Percentiles rank a stretch among this genome's conserved stretches.
Evolutionary conservation across 164 flowering plant genomes (phyloP).

Genomic region (Magnolia sinica): DNA sequence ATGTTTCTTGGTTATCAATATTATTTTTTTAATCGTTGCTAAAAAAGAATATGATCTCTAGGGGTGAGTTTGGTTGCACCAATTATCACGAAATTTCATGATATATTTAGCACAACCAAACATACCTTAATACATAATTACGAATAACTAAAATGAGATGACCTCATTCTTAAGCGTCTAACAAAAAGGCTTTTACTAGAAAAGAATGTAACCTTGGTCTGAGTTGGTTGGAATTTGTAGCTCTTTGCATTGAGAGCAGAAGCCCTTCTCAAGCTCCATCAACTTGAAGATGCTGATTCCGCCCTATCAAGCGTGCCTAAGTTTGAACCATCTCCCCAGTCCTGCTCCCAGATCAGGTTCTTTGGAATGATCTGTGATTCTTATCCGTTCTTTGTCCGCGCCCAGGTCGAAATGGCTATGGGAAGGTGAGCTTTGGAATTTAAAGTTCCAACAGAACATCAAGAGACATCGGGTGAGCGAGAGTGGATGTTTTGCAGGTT

Average conservation of each 20-base stretch:
- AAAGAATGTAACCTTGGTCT: conserved; percentile 1
- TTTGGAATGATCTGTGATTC: conserved; percentile 67
- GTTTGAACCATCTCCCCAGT: conserved; percentile 30
- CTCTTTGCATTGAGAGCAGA: conserved; percentile 76
- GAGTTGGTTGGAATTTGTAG: conserved; percentile 41
- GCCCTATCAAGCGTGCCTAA: conserved; percentile 39
- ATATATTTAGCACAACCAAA: too few species aligned
- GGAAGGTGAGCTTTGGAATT: conserved; percentile 68
- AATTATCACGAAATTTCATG: too few species aligned
- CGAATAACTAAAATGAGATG: too few species aligned
- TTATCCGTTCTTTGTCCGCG: conserved; percentile 44
- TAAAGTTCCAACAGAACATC: conserved; percentile 15
- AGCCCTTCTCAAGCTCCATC: conserved; percentile 78
- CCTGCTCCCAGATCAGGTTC: conserved; percentile 40
- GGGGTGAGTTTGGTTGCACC: too few species aligned
- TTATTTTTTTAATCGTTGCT: too few species aligned
- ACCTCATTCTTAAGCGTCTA: too few species aligned
- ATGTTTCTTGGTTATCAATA: too few species aligned
- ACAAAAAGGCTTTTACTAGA: not conserved
- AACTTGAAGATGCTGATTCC: conserved; percentile 58
- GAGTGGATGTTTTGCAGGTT: conserved; percentile 66
- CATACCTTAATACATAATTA: too few species aligned
- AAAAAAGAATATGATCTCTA: too few species aligned
- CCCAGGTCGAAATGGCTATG: conserved; percentile 62
- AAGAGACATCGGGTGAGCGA: conserved; percentile 27